Conservation (phyloP, 2,329 filamentous ascomycete genomes). For the Fusarium coicis region DNA sequence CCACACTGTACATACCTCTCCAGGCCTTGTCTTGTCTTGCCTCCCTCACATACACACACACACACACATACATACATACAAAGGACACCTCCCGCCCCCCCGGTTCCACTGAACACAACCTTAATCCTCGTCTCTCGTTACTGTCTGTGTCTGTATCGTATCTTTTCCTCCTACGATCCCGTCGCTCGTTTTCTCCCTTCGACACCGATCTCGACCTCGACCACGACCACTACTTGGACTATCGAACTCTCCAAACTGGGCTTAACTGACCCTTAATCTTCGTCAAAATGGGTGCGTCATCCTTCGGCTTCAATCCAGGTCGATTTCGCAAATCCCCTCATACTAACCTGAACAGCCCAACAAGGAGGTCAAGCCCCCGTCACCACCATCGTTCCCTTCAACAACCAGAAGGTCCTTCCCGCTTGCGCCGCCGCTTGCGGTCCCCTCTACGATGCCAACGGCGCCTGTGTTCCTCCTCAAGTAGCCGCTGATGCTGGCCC, state of each 20-base stretch:
- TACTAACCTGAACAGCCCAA: constrained; percentile 31
- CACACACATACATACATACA: constrained; percentile 1
- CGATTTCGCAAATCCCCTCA: constrained; percentile 11
- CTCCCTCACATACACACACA: constrained; percentile 12
- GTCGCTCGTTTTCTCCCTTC: constrained; percentile 21
- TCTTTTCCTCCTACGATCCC: background rate
- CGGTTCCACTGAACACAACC: constrained; percentile 27
- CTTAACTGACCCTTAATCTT: background rate
- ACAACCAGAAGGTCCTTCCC: constrained; percentile 60
- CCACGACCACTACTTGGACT: background rate
- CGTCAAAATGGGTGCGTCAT: constrained; percentile 53
- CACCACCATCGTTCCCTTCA: constrained; percentile 68
- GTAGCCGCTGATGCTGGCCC: constrained; percentile 57
- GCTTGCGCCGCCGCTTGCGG: constrained; percentile 70
- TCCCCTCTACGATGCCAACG: constrained; percentile 75
- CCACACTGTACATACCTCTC: background rate
- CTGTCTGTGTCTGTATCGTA: background rate
- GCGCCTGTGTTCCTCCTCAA: constrained; percentile 72
- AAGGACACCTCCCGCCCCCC: constrained; percentile 20
- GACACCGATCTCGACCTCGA: background rate
- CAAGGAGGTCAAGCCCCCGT: constrained; percentile 32
- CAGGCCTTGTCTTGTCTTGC: background rate
- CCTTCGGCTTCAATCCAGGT: constrained; percentile 7
- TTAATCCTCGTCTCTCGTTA: constrained; percentile 24
- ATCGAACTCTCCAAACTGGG: background rate